These are phyloP conservation scores for Chaetomium tenue DNA, from an alignment of 495 filamentous ascomycete species.

Conservation along the genomic window DNA sequence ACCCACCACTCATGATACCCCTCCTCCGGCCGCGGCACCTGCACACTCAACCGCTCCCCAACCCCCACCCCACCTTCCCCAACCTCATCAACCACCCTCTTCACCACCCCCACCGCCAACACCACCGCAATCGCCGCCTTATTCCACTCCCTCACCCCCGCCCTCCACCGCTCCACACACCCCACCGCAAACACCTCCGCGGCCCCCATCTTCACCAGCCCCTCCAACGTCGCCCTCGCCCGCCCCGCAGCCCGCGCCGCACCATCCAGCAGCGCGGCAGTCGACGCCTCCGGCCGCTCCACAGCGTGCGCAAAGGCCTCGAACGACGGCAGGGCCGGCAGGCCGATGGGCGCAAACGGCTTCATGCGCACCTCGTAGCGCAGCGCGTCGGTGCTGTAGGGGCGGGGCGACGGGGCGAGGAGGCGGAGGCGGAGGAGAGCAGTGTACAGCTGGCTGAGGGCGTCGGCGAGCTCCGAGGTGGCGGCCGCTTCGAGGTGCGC, in stretches of 20 bases:
- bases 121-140: slow-evolving; percentile 65
- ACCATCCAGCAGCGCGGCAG: slow-evolving; percentile 52
- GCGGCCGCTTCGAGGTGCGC: slow-evolving; percentile 65
- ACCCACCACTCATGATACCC: slow-evolving; percentile 76
- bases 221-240: slow-evolving; percentile 66
- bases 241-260: slow-evolving; percentile 59
- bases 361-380: slow-evolving; percentile 91
- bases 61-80: slow-evolving; percentile 25
- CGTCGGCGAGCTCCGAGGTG: slow-evolving; percentile 68
- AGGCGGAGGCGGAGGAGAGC: slow-evolving; percentile 60
- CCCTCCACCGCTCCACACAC: slow-evolving; percentile 59
- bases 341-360: slow-evolving; percentile 67
- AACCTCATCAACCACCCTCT: slow-evolving; percentile 39
- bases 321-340: slow-evolving; percentile 69
- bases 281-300: slow-evolving; percentile 39
- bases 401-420: slow-evolving; percentile 56
- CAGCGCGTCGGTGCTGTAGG: slow-evolving; percentile 66
- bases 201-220: slow-evolving; percentile 49
- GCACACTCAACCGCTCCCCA: slow-evolving; percentile 44
- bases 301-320: slow-evolving; percentile 54
- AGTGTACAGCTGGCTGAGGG: slow-evolving; percentile 64
- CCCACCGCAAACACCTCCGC: slow-evolving; percentile 48
- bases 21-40: slow-evolving; percentile 55
- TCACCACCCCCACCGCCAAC: slow-evolving; percentile 59
- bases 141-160: slow-evolving; percentile 56